Evolutionary conservation across 2,329 filamentous ascomycete genomes (phyloP).

Genomic region (Alternaria sp.): DNA sequence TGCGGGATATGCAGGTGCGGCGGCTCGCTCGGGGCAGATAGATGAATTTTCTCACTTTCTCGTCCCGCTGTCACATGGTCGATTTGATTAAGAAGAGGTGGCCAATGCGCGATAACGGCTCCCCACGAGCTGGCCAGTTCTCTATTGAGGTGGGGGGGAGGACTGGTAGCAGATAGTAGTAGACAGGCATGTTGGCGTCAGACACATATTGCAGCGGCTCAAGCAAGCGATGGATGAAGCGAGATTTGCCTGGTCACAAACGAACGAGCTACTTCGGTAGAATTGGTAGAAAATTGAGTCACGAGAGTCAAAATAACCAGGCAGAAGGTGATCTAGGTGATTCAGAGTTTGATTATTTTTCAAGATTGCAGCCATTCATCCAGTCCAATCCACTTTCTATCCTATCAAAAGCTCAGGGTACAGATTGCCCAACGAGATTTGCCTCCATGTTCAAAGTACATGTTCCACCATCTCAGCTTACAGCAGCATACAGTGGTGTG

Average conservation of each 20-base stretch:
- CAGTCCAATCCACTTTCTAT: conserved; percentile 28
- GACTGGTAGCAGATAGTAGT: conserved; percentile 2
- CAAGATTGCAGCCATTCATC: conserved; percentile 24
- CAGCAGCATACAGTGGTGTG: conserved; percentile 11
- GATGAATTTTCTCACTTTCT: conserved; percentile 4
- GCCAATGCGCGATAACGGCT: conserved; percentile 8
- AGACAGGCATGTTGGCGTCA: conserved; percentile 10
- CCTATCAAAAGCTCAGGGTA: conserved; percentile 19
- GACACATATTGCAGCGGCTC: conserved; percentile 4
- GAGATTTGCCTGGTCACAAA: conserved; percentile 11
- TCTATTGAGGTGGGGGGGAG: background rate
- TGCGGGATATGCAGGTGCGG: conserved; percentile 2
- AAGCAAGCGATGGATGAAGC: conserved; percentile 4
- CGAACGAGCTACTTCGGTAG: background rate
- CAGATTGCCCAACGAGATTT: conserved; percentile 23
- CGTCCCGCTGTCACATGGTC: conserved; percentile 7
- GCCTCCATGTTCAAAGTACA: conserved; percentile 15
- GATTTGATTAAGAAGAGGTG: background rate
- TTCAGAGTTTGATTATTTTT: conserved; percentile 20
- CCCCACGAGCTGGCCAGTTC: conserved; percentile 4
- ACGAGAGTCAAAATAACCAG: background rate
- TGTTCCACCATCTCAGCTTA: conserved; percentile 11
- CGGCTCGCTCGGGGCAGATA: conserved; percentile 9
- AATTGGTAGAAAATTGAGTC: background rate
- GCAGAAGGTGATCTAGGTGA: background rate